Conservation (phyloP, 106 monocot genomes). For the Alisma plantagoaquatica region DNA sequence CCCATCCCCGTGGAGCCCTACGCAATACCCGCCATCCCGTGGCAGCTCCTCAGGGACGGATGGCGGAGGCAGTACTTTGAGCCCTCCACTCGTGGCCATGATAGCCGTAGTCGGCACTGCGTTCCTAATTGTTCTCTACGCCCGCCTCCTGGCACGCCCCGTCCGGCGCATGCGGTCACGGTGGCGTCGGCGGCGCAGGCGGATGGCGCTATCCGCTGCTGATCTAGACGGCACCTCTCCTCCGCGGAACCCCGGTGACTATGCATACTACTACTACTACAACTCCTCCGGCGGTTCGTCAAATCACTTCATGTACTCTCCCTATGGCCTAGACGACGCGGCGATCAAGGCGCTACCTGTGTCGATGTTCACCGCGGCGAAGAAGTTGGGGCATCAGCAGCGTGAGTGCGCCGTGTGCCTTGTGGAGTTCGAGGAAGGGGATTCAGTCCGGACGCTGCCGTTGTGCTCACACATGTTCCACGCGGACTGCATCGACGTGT, state of each 20-base stretch:
- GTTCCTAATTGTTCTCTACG: slow-evolving; percentile 63
- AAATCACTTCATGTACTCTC: slow-evolving; percentile 39
- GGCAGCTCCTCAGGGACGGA: neutral
- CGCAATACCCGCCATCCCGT: neutral
- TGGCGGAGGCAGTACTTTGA: slow-evolving; percentile 16
- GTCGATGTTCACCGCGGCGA: slow-evolving; percentile 32
- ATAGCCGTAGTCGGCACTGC: slow-evolving; percentile 73
- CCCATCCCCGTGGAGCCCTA: slow-evolving; percentile 6
- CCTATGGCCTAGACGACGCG: slow-evolving; percentile 69
- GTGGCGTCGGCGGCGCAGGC: slow-evolving; percentile 28
- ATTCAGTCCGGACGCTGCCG: slow-evolving; percentile 66
- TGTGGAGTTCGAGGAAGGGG: slow-evolving; percentile 80
- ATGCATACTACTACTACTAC: slow-evolving; percentile 10
- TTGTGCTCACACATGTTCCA: slow-evolving; percentile 84
- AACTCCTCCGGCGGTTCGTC: slow-evolving; percentile 21
- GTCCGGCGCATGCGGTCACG: slow-evolving; percentile 23
- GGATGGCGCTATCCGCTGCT: slow-evolving; percentile 16
- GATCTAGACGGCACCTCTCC: slow-evolving; percentile 10
- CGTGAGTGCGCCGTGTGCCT: slow-evolving; percentile 91
- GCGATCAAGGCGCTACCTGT: slow-evolving; percentile 68
- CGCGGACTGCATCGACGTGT: slow-evolving; percentile 88
- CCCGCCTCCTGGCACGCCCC: slow-evolving; percentile 37
- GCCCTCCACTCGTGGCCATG: slow-evolving; percentile 82
- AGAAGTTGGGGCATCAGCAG: slow-evolving; percentile 25
- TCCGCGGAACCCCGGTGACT: slow-evolving; percentile 5